phyloP scores from a whole-genome alignment of 371 early-diverging fungal species.

The Syncephalis fuscata region DNA sequence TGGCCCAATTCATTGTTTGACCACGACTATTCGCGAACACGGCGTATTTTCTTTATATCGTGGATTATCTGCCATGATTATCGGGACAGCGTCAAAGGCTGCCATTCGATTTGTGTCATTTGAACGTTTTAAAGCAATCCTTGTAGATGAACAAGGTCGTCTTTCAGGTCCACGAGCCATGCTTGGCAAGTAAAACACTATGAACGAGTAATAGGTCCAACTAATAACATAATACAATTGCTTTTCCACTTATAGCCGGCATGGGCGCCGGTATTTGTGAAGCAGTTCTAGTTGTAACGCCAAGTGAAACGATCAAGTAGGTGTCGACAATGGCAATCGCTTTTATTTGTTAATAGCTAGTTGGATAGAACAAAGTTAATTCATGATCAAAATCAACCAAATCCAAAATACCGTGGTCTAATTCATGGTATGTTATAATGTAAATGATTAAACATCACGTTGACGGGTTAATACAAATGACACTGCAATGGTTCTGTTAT shows the following conservation, averaged over 20 bases:
- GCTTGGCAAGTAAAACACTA: conserved; percentile 16
- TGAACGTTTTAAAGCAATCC: conserved; percentile 56
- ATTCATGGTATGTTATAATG: conserved; percentile 39
- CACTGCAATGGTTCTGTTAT: too few species aligned
- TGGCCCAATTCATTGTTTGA: conserved; percentile 71
- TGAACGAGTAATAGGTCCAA: background rate
- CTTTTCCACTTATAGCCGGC: conserved; percentile 31
- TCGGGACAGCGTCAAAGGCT: conserved; percentile 82
- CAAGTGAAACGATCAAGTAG: conserved; percentile 83
- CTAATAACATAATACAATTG: background rate
- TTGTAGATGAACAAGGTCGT: conserved; percentile 54
- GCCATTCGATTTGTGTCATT: conserved; percentile 81
- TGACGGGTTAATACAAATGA: too few species aligned
- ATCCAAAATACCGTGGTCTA: conserved; percentile 62
- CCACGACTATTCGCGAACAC: conserved; percentile 29
- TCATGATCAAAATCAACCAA: conserved; percentile 44
- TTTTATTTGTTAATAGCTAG: background rate
- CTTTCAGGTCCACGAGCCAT: conserved; percentile 42
- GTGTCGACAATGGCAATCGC: conserved; percentile 4
- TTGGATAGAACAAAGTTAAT: conserved; percentile 58
- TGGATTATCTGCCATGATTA: conserved; percentile 68
- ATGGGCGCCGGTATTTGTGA: conserved; percentile 81
- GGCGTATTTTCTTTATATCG: conserved; percentile 62
- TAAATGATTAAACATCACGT: too few species aligned
- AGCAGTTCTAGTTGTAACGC: conserved; percentile 73